Evolutionary conservation across 768 basidiomycete genomes (phyloP).

Genomic region (Trametes maxima): DNA sequence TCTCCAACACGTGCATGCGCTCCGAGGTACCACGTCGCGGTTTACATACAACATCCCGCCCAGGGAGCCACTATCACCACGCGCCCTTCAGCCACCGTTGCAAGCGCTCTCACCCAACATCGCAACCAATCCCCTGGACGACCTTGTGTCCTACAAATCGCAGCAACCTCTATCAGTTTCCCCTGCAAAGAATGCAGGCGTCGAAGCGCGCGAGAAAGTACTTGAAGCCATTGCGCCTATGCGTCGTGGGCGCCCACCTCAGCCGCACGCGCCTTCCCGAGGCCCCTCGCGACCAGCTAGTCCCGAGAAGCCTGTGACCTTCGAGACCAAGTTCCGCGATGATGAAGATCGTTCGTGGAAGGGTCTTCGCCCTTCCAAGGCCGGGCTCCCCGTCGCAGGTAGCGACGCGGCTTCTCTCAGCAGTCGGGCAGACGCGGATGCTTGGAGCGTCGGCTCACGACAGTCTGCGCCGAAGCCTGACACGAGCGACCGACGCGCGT

Average conservation of each 20-base stretch:
- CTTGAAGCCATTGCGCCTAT: constrained; percentile 80
- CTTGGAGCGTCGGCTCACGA: constrained; percentile 28
- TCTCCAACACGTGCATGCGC: constrained; percentile 76
- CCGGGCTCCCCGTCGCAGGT: constrained; percentile 28
- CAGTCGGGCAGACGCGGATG: constrained; percentile 32
- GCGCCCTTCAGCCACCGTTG: constrained; percentile 33
- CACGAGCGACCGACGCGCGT: constrained; percentile 18
- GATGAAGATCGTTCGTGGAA: constrained; percentile 34
- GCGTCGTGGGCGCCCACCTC: constrained; percentile 65
- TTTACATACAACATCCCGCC: constrained; percentile 66
- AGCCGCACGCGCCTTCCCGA: constrained; percentile 6
- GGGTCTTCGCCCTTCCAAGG: constrained; percentile 30
- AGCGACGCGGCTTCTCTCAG: constrained; percentile 17
- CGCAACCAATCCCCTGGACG: constrained; percentile 35
- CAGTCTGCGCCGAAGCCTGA: constrained; percentile 17
- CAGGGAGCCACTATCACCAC: constrained; percentile 50
- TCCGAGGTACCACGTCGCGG: constrained; percentile 85
- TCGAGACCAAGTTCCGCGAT: constrained; percentile 31
- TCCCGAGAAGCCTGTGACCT: constrained; percentile 28
- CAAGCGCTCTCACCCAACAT: constrained; percentile 31
- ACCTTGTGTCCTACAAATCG: constrained; percentile 42
- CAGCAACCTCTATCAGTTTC: constrained; percentile 29
- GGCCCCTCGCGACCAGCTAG: constrained; percentile 32
- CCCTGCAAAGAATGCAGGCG: constrained; percentile 49
- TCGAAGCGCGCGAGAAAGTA: constrained; percentile 75